Evolutionary conservation across 2,329 filamentous ascomycete species (phyloP), one percentile per base, ranked within the genome.

Genomic region (Colletotrichum phormii): DNA sequence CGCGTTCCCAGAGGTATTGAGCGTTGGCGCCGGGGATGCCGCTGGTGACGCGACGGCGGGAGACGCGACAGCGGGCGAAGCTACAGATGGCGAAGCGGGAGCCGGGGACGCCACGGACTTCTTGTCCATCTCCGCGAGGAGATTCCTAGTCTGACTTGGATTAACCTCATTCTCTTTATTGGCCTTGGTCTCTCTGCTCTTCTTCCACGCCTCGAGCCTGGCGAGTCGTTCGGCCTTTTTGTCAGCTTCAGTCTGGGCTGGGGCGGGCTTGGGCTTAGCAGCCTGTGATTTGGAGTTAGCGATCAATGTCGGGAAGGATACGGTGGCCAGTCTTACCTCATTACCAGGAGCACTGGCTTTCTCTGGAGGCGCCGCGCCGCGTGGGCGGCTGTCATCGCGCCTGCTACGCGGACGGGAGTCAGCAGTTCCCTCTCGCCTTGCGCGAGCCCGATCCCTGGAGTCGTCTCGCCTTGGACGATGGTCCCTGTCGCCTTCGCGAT

Each of bases 191-290:
- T 94, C 93, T 80, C 95, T 92, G 83, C 95, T 96, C 82, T 95
- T 93, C 84, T 98, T 98, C 95, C 95, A 98, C 70, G 94, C 94
- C 81, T 96, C 94, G 33, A 97, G 84, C 80, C 94, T 95, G 33
- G 94, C 94, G 55, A 95, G 87, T 75, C 94, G 88, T 81, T 96
- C 94, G 62, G 92, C 93, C 81, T 95, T 94, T 79, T 93, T 95
- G 62, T 95, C 91, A 74, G 90, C 89, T 77, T 95, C 93, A 35
- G 89, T 87, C 78, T 91, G 91, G 22, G 83, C 82, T 57, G 85
- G 83, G 65, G 86, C 80, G 67, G 87, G 80, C 76, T 87, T 81
- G 57, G 86, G 82, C 79, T 91, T 92, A 65, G 87, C 85, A 74
- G 83, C 79, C 89, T 93, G 84, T 64, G 64, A 75, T 42, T 37